Evolutionary conservation across 805 yeast genomes (phyloP).

Genomic region (Cyberlindnera petersonii): DNA sequence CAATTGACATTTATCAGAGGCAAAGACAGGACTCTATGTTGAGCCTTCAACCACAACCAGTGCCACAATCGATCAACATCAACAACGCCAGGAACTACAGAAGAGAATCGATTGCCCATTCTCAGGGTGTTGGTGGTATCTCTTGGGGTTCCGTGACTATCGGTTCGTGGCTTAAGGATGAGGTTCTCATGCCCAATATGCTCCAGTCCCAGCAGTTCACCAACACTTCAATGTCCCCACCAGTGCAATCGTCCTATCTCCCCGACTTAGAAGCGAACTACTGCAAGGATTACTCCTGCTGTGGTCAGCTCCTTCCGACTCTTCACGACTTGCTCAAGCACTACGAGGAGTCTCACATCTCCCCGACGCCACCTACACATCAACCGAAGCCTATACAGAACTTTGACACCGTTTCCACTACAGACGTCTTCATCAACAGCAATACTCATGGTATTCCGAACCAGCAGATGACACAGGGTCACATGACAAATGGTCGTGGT

Average conservation of each 20-base stretch:
- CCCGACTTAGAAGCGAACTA: conserved; percentile 94
- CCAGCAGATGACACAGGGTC: conserved; percentile 14
- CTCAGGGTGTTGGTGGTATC: conserved; percentile 97
- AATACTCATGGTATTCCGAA: conserved; percentile 19
- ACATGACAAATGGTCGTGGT: neutral
- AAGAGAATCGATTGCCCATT: conserved; percentile 89
- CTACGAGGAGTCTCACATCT: conserved; percentile 93
- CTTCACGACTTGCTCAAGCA: conserved; percentile 90
- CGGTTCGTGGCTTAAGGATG: conserved; percentile 95
- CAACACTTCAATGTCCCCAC: conserved; percentile 45
- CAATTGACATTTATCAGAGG: conserved; percentile 22
- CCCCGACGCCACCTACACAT: conserved; percentile 49
- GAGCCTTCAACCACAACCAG: conserved; percentile 11
- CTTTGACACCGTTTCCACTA: conserved; percentile 88
- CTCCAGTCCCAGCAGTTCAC: conserved; percentile 15
- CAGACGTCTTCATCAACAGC: conserved; percentile 74
- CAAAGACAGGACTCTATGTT: conserved; percentile 19
- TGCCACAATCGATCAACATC: conserved; percentile 23
- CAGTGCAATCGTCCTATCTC: conserved; percentile 69
- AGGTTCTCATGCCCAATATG: conserved; percentile 57
- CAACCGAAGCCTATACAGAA: conserved; percentile 51
- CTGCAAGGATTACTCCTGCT: conserved; percentile 94
- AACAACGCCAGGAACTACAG: conserved; percentile 49
- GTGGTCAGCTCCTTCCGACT: conserved; percentile 90
- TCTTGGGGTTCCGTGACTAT: conserved; percentile 96